Conservation (phyloP, 495 filamentous ascomycete genomes). For the Trichoderma virens region DNA sequence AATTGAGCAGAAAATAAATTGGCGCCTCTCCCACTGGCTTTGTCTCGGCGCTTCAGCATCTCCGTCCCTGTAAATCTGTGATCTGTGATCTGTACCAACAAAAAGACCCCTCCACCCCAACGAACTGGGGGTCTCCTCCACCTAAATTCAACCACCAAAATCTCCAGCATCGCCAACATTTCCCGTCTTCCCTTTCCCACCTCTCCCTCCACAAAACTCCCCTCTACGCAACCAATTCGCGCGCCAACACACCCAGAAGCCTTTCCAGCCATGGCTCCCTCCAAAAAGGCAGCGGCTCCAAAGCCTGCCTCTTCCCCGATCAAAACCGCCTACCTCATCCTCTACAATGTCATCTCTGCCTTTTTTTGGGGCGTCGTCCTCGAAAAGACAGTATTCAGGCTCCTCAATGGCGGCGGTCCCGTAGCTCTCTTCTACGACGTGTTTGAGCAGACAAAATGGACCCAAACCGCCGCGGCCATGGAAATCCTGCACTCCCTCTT, state of each 20-base stretch:
- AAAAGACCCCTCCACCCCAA: not conserved
- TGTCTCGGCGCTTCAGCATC: too few relatives aligned
- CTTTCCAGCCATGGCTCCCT: not conserved
- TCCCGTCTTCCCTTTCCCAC: not conserved
- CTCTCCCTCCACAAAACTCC: not conserved
- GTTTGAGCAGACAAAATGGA: conserved; percentile 61
- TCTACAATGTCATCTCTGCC: conserved; percentile 68
- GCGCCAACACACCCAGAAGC: not conserved
- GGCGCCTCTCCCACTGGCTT: too few relatives aligned
- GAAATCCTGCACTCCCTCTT: conserved; percentile 73
- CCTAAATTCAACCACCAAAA: conserved; percentile 2
- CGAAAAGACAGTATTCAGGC: conserved; percentile 39
- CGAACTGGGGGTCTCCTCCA: too few relatives aligned
- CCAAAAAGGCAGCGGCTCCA: not conserved
- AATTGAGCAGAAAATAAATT: too few relatives aligned
- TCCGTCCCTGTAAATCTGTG: too few relatives aligned
- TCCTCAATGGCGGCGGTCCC: conserved; percentile 25
- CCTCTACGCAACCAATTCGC: not conserved
- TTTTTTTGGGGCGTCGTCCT: conserved; percentile 64
- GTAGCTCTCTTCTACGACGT: conserved; percentile 32
- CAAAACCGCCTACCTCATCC: conserved; percentile 55
- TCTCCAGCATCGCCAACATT: not conserved
- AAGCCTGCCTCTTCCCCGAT: conserved; percentile 22
- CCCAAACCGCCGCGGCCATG: conserved; percentile 73
- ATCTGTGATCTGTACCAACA: not conserved